A percentile compares a stretch with the other conserved stretches of the same genome.
phyloP scores from a whole-genome alignment of 208 protist species.

The Trypanosoma boissoni region DNA sequence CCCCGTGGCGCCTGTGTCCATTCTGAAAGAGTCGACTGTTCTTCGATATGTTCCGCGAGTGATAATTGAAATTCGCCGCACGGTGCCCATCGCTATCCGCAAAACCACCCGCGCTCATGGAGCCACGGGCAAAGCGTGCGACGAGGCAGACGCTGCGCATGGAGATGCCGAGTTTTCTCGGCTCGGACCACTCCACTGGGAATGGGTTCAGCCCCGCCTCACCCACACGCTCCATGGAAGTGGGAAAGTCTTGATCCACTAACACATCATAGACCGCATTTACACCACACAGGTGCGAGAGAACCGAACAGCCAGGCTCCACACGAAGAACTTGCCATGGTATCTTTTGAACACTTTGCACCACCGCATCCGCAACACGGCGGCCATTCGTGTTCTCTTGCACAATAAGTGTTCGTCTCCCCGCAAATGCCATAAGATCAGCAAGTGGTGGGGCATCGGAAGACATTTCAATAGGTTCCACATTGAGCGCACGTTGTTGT shows the following conservation, averaged over 20 bases:
- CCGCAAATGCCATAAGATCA: conserved; percentile 71
- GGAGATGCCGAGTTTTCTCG: conserved; percentile 75
- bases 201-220: conserved; percentile 87
- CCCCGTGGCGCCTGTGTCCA: conserved; percentile 58
- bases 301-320: conserved; percentile 66
- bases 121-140: conserved; percentile 64
- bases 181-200: conserved; percentile 86
- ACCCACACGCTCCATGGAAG: conserved; percentile 74
- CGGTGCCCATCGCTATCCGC: conserved; percentile 55
- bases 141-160: conserved; percentile 85
- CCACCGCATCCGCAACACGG: conserved; percentile 43
- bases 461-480: conserved; percentile 69
- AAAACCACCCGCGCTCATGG: conserved; percentile 78
- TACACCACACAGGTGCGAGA: conserved; percentile 72
- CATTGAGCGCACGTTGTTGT: conserved; percentile 42
- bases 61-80: conserved; percentile 52
- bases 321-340: conserved; percentile 72
- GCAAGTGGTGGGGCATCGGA: conserved; percentile 74
- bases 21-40: conserved; percentile 64
- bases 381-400: conserved; percentile 55
- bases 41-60: conserved; percentile 53
- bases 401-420: conserved; percentile 66
- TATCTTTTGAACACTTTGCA: conserved; percentile 46
- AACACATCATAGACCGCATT: conserved; percentile 83
- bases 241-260: conserved; percentile 85